Evolutionary conservation across 108 stramenopile genomes (phyloP).

Genomic region (Pseudonitzschia multistriata): DNA sequence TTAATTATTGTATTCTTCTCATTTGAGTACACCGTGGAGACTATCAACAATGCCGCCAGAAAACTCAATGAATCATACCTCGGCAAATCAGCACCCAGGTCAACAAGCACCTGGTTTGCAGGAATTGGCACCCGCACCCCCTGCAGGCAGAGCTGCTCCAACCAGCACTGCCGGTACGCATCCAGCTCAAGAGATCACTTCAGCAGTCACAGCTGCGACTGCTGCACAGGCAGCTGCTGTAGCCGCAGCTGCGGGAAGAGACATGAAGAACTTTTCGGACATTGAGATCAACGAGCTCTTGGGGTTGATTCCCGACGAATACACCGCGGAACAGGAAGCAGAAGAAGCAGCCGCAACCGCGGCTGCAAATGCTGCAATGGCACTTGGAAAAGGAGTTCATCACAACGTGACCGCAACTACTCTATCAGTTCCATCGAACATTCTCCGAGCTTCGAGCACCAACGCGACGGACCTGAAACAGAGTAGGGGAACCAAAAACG

Average conservation of each 20-base stretch:
- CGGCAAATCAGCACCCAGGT: background rate
- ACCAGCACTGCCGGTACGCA: background rate
- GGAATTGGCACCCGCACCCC: background rate
- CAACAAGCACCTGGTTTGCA: background rate
- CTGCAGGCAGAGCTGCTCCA: background rate
- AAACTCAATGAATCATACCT: background rate
- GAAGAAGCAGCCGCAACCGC: background rate
- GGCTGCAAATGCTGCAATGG: background rate
- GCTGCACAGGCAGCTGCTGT: background rate
- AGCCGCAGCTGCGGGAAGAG: slow-evolving; percentile 1
- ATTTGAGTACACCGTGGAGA: background rate
- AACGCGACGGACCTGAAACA: background rate
- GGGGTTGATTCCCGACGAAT: slow-evolving; percentile 7
- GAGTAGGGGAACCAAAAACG: background rate
- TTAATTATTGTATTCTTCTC: background rate
- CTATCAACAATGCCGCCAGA: background rate
- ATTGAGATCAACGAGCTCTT: slow-evolving; percentile 3
- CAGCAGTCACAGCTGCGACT: background rate
- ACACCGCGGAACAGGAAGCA: slow-evolving; percentile 2
- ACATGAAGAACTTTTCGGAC: slow-evolving; percentile 16
- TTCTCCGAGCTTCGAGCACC: background rate
- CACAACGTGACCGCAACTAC: background rate
- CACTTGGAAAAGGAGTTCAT: background rate
- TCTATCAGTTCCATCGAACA: background rate
- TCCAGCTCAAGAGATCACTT: background rate